These are phyloP conservation scores for Sphagnum fallax DNA, from an alignment of 228 moss, liverwort and hornwort genomes.

Conservation along the genomic window DNA sequence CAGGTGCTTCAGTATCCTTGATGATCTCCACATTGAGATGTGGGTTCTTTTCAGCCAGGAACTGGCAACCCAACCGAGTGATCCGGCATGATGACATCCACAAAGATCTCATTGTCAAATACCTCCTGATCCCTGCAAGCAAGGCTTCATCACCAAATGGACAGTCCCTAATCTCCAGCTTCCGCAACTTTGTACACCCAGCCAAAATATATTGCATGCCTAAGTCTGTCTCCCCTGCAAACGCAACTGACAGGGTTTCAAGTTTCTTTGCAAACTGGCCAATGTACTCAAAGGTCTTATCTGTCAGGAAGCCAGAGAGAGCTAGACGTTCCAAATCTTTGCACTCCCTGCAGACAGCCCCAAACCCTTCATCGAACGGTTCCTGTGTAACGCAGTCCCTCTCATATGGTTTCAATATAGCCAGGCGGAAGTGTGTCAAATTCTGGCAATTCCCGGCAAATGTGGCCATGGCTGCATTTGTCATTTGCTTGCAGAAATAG, in stretches of 20 bases:
- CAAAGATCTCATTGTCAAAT: constrained; percentile 76
- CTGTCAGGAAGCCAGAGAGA: constrained; percentile 67
- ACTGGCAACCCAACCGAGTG: constrained; percentile 72
- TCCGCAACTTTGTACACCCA: constrained; percentile 72
- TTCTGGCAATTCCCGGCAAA: constrained; percentile 74
- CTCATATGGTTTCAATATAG: constrained; percentile 53
- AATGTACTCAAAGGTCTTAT: constrained; percentile 75
- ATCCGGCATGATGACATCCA: constrained; percentile 81
- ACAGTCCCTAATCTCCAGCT: constrained; percentile 78
- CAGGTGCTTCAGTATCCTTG: constrained; percentile 20
- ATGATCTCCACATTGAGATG: constrained; percentile 81
- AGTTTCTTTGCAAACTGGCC: constrained; percentile 71
- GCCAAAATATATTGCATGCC: constrained; percentile 79
- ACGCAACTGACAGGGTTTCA: constrained; percentile 81
- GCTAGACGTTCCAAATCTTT: constrained; percentile 68
- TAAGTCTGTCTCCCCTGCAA: constrained; percentile 64
- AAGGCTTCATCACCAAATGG: constrained; percentile 91
- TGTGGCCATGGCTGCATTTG: constrained; percentile 57
- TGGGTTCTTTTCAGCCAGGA: constrained; percentile 59
- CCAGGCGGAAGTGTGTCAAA: constrained; percentile 78
- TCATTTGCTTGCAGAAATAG: constrained; percentile 98
- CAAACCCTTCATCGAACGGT: constrained; percentile 75
- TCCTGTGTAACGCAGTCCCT: constrained; percentile 46
- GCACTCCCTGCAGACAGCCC: constrained; percentile 64
- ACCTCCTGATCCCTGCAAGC: constrained; percentile 61